Conservation (phyloP, 2,329 filamentous ascomycete genomes). For the Fusarium staphyleae region DNA sequence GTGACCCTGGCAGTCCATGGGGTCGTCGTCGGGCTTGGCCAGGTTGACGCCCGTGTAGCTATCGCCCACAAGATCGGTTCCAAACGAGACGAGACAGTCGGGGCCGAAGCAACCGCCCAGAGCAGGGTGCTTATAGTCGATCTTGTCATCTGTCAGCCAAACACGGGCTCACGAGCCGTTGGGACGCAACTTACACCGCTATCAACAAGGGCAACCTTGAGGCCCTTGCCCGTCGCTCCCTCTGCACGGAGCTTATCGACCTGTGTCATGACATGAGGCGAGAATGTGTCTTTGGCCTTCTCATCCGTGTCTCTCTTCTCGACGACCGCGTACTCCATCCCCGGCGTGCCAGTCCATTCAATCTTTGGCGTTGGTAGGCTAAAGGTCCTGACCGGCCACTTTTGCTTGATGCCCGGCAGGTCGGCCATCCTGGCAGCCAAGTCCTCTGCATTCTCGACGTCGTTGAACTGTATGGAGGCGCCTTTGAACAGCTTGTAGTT, state of each 20-base stretch:
- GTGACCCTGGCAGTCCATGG: conserved; percentile 65
- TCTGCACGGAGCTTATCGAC: conserved; percentile 59
- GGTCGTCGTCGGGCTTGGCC: conserved; percentile 57
- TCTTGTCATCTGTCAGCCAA: conserved; percentile 45
- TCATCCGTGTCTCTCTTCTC: conserved; percentile 25
- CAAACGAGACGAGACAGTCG: conserved; percentile 64
- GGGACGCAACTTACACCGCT: conserved; percentile 55
- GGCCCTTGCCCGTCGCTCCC: conserved; percentile 57
- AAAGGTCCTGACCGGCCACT: conserved; percentile 58
- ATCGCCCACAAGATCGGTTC: conserved; percentile 66
- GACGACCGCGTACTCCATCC: conserved; percentile 30
- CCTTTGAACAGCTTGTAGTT: conserved; percentile 62
- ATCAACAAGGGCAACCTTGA: conserved; percentile 62
- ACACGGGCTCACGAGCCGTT: rapidly evolving
- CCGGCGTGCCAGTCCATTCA: conserved; percentile 50
- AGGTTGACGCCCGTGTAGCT: conserved; percentile 52
- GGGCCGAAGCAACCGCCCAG: conserved; percentile 70
- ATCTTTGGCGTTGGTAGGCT: conserved; percentile 52
- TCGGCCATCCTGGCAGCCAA: conserved; percentile 51
- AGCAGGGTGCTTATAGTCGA: conserved; percentile 69
- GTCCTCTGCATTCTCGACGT: conserved; percentile 53
- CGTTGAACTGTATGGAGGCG: conserved; percentile 60
- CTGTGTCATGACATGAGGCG: conserved; percentile 64
- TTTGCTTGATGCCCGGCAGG: conserved; percentile 55
- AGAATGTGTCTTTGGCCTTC: conserved; percentile 49